Conservation (phyloP, 2,329 filamentous ascomycete genomes). For the Ceratocystis papillata region DNA sequence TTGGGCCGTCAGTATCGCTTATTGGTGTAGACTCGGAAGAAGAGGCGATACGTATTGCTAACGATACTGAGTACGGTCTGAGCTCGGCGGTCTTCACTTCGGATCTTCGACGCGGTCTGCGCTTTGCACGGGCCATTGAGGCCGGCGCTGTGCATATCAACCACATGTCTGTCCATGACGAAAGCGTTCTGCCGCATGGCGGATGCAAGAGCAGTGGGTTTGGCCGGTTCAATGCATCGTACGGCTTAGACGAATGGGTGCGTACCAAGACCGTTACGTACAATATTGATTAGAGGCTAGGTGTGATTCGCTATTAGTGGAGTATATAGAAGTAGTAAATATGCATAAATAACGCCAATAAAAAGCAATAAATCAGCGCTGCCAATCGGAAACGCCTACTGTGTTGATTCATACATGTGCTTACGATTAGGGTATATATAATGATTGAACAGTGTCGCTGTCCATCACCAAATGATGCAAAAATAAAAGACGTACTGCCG, state of each 20-base stretch:
- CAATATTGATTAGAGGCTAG: constrained; percentile 23
- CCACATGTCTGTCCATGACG: constrained; percentile 54
- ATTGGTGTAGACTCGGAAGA: constrained; percentile 57
- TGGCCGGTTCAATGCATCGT: constrained; percentile 47
- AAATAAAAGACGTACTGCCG: background rate
- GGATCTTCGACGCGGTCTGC: constrained; percentile 49
- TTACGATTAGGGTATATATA: constrained; percentile 14
- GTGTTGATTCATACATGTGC: background rate
- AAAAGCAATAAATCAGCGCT: background rate
- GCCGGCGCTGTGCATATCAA: constrained; percentile 60
- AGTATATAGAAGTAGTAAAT: background rate
- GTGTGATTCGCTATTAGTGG: background rate
- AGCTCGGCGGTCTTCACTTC: constrained; percentile 60
- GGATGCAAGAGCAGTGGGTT: constrained; percentile 55
- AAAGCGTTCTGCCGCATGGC: constrained; percentile 52
- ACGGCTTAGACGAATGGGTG: constrained; percentile 51
- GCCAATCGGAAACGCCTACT: background rate
- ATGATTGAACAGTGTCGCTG: background rate
- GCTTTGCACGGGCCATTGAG: constrained; percentile 53
- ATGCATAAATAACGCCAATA: background rate
- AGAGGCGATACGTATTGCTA: constrained; percentile 61
- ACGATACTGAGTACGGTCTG: constrained; percentile 73
- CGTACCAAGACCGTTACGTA: constrained; percentile 52
- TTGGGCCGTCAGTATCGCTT: constrained; percentile 63
- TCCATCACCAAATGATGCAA: background rate